phyloP scores from a whole-genome alignment of 768 basidiomycete genomes.

The Kwoniella shandongensis region DNA sequence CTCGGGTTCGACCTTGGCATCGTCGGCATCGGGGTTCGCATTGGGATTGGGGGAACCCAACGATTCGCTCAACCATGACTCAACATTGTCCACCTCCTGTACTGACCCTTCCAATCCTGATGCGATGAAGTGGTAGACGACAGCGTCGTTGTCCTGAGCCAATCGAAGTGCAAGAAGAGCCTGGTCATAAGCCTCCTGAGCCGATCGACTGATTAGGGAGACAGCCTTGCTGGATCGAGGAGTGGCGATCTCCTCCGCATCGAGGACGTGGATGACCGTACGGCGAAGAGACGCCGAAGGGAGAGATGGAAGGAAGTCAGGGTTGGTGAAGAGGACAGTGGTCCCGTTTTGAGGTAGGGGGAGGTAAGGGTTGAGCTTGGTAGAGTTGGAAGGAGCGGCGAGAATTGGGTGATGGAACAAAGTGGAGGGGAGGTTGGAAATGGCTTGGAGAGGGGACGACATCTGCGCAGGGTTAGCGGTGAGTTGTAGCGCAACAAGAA shows the following conservation, averaged over 20 bases:
- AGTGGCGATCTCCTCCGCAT: conserved; percentile 27
- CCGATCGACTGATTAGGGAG: conserved; percentile 72
- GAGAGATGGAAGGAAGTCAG: conserved; percentile 39
- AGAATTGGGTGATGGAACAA: conserved; percentile 44
- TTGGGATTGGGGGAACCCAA: conserved; percentile 22
- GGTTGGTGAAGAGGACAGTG: conserved; percentile 41
- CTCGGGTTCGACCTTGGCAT: conserved; percentile 30
- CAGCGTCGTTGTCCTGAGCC: conserved; percentile 67
- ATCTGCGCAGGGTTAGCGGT: conserved; percentile 1
- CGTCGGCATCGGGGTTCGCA: conserved; percentile 28
- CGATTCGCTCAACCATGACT: conserved; percentile 61
- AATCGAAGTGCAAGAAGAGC: conserved; percentile 80
- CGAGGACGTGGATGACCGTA: conserved; percentile 40
- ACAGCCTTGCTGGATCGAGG: conserved; percentile 54
- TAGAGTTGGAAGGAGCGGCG: conserved; percentile 24
- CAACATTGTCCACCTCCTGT: conserved; percentile 62
- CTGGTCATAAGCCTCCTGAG: conserved; percentile 85
- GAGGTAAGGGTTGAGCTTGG: conserved; percentile 46
- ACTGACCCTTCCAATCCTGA: conserved; percentile 55
- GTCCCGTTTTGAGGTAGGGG: conserved; percentile 32
- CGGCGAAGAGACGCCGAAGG: conserved; percentile 25
- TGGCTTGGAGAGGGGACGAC: conserved; percentile 21
- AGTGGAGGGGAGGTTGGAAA: conserved; percentile 33
- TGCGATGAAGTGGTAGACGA: conserved; percentile 82
- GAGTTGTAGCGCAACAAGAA: too few species aligned